Percentiles rank a stretch among this genome's conserved stretches.
These are phyloP conservation scores for Glaciozyma antarctica DNA, from an alignment of 768 basidiomycete genomes.

Conservation along the genomic window DNA sequence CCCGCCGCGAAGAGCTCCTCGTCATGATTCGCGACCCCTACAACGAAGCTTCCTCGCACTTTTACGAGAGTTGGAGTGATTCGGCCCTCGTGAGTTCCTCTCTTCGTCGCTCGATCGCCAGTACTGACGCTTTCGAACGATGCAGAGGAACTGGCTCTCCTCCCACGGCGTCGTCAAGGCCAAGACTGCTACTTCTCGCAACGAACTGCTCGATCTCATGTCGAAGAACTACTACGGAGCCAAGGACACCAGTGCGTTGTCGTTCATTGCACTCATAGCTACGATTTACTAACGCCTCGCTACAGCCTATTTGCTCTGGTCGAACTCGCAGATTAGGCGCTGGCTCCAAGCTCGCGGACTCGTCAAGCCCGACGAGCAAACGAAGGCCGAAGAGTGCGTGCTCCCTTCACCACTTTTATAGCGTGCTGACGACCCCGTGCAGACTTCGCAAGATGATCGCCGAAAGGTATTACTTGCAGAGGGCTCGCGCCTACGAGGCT, in stretches of 20 bases:
- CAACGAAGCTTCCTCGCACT: constrained; percentile 51
- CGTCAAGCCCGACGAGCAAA: constrained; percentile 25
- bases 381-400: constrained; percentile 19
- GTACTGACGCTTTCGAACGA: background rate
- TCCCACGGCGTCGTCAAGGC: constrained; percentile 63
- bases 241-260: constrained; percentile 21
- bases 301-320: constrained; percentile 33
- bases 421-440: constrained; percentile 27
- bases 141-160: constrained; percentile 72
- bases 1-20: constrained; percentile 55
- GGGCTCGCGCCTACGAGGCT: constrained; percentile 41
- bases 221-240: constrained; percentile 62
- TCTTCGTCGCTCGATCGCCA: background rate
- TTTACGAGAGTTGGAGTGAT: constrained; percentile 81
- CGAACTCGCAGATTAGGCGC: constrained; percentile 30
- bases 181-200: constrained; percentile 52
- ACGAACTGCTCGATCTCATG: constrained; percentile 59
- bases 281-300: background rate
- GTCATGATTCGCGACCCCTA: constrained; percentile 61
- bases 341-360: constrained; percentile 33
- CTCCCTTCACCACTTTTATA: background rate
- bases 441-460: constrained; percentile 39
- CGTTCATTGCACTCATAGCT: background rate
- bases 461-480: constrained; percentile 42
- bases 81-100: constrained; percentile 57